Conservation (phyloP, 768 basidiomycete species). For the Xerocomus potaroensis region DNA sequence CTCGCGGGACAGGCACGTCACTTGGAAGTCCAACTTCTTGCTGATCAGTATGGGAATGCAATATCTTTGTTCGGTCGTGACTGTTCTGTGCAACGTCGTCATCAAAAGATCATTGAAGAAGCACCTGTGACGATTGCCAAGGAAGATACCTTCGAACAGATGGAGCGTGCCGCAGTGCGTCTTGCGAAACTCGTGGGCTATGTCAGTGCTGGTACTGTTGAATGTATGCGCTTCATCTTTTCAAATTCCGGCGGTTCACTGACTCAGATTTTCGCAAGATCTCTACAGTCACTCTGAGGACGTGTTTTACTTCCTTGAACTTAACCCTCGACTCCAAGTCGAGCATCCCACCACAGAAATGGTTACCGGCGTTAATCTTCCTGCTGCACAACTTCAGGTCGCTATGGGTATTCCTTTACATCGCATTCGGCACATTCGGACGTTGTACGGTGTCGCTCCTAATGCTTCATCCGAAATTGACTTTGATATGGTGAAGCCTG, state of each 20-base stretch:
- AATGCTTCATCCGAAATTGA: slow-evolving; percentile 90
- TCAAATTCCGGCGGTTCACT: neutral
- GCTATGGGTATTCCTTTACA: slow-evolving; percentile 98
- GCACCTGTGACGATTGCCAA: slow-evolving; percentile 97
- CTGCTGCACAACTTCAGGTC: slow-evolving; percentile 93
- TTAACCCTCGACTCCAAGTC: slow-evolving; percentile 99
- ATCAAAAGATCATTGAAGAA: slow-evolving; percentile 99
- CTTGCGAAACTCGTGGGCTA: slow-evolving; percentile 99
- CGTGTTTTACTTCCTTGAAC: slow-evolving; percentile 94
- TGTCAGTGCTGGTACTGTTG: slow-evolving; percentile 97
- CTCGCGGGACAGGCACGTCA: slow-evolving; percentile 97
- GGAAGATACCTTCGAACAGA: slow-evolving; percentile 87
- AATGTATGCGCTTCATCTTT: slow-evolving; percentile 52
- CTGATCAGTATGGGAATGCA: slow-evolving; percentile 98
- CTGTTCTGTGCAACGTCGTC: slow-evolving; percentile 97
- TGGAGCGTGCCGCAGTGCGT: slow-evolving; percentile 99
- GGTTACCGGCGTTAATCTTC: slow-evolving; percentile 98
- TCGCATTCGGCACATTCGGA: slow-evolving; percentile 92
- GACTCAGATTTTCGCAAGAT: slow-evolving; percentile 44
- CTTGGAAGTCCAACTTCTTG: slow-evolving; percentile 95
- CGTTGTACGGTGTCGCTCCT: slow-evolving; percentile 91
- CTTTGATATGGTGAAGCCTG: slow-evolving; percentile 92
- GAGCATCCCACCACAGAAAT: slow-evolving; percentile 99
- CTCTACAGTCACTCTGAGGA: slow-evolving; percentile 94
- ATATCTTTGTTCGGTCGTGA: slow-evolving; percentile 99